Evolutionary conservation across 176 grass and related monocot species (phyloP).

Genomic region (Elymus sibiricus): DNA sequence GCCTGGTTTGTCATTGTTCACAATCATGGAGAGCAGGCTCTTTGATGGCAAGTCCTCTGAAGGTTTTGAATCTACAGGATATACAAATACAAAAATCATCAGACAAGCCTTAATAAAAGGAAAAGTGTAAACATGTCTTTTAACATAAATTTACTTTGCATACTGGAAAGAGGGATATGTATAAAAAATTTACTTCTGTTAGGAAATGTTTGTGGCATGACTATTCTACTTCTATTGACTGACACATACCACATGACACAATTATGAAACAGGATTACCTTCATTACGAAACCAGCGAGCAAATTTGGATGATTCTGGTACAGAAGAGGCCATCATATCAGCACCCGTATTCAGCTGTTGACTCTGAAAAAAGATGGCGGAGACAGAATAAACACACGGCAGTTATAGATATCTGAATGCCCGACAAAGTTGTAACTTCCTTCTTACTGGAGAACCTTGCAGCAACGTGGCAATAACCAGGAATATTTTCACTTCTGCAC

Average conservation of each 20-base stretch:
- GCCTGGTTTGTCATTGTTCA: slow-evolving; percentile 55
- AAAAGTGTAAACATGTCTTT: neutral
- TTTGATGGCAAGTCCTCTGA: slow-evolving; percentile 63
- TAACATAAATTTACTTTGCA: neutral
- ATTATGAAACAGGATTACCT: slow-evolving; percentile 53
- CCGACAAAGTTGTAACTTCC: neutral
- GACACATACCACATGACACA: neutral
- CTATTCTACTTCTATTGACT: neutral
- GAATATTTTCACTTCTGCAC: slow-evolving; percentile 12
- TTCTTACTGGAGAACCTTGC: neutral
- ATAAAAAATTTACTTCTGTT: neutral
- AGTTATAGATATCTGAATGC: slow-evolving; percentile 24
- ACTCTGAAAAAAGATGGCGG: slow-evolving; percentile 49
- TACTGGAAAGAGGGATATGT: neutral
- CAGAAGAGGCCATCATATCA: slow-evolving; percentile 22
- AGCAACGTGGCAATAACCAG: slow-evolving; percentile 9
- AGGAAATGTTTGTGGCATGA: neutral
- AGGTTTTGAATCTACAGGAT: slow-evolving; percentile 50
- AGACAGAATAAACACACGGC: slow-evolving; percentile 23
- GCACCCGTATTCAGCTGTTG: slow-evolving; percentile 50
- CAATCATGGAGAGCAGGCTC: slow-evolving; percentile 73
- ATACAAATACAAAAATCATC: slow-evolving; percentile 27
- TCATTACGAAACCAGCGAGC: slow-evolving; percentile 73
- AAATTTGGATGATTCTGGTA: slow-evolving; percentile 95
- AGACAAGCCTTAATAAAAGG: slow-evolving; percentile 9